A percentile compares a stretch with the other conserved stretches of the same genome.
Conservation (phyloP, 768 basidiomycete genomes). For the Terana coerulea region DNA sequence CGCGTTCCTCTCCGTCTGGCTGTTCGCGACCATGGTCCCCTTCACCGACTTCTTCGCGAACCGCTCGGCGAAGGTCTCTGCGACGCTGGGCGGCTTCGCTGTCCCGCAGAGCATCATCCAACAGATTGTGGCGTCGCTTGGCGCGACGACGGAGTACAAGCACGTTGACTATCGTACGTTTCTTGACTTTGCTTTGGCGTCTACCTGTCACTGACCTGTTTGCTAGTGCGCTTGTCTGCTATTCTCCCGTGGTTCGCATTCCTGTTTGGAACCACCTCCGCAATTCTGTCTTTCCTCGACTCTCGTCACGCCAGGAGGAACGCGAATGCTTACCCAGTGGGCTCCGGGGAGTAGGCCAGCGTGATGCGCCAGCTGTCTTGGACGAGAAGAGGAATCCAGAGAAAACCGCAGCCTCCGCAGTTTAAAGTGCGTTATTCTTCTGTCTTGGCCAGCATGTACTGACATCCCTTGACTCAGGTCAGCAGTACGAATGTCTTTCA, state of each 20-base stretch:
- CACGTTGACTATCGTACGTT: constrained; percentile 46
- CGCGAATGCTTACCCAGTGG: background rate
- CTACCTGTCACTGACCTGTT: background rate
- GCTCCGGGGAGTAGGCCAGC: background rate
- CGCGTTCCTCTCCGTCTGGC: constrained; percentile 40
- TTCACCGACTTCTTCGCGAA: constrained; percentile 45
- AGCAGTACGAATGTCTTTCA: too few relatives aligned
- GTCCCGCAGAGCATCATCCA: constrained; percentile 37
- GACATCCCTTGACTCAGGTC: too few relatives aligned
- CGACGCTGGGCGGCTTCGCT: constrained; percentile 33
- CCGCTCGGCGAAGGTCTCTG: constrained; percentile 41
- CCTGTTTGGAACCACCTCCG: constrained; percentile 36
- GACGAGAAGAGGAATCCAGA: too few relatives aligned
- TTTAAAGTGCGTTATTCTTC: too few relatives aligned
- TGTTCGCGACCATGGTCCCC: constrained; percentile 47
- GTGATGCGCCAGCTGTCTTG: too few relatives aligned
- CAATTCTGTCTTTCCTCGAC: constrained; percentile 32
- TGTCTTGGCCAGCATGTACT: too few relatives aligned
- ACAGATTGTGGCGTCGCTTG: constrained; percentile 31
- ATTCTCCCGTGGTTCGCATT: constrained; percentile 52
- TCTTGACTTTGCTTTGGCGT: background rate
- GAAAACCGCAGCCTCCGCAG: too few relatives aligned
- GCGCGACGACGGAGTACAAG: constrained; percentile 40
- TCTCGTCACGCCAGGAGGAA: constrained; percentile 15
- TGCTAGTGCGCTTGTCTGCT: constrained; percentile 43